Evolutionary conservation across 2,329 filamentous ascomycete genomes (phyloP), one percentile per base, ranked within the genome.

Genomic region (Trichophyton verrucosum): DNA sequence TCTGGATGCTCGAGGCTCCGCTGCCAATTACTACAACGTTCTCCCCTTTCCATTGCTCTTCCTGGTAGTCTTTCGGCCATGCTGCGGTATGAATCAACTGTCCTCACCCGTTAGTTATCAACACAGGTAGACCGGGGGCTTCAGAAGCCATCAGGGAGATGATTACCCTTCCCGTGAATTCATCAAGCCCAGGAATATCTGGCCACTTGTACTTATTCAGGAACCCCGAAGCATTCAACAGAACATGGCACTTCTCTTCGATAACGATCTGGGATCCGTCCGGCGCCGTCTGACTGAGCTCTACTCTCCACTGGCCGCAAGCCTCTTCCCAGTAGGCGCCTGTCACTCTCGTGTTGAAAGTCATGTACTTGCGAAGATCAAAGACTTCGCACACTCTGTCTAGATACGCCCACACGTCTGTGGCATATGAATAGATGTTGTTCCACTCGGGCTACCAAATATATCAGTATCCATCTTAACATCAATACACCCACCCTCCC

Each of bases 291-390:
- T 80, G 72, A n/a, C 71, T 70, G 3, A 81, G 68, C 44, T 75
- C 78, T 11, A 82, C 75, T 7, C 71, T 74, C 80, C 80, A 82
- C 63, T 78, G 71, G 3, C 78, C 79, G 3, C 66, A 68, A 1
- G 77, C 71, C 20, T 80, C 78, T 57, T 79, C 70, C 80, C 79
- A 82, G 57, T 76, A 75, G 20, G 75, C 74, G 3, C 76, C 75
- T 0, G 74, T 68, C 11, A 80, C 74, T 64, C 79, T 72, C 7
- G 75, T 78, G 60, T 78, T 76, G 70, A 81, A 80, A 1, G 68
- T 77, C 77, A 81, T 81, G 67, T 79, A 80, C 63, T 80, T 80
- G 49, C 76, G 72, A 2, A 81, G 70, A 49, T 74, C 77, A 61
- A 79, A 81, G 0, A 72, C 74, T 3, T 79, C 70, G 64, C 75